Conservation (phyloP, 2,329 filamentous ascomycete species). For the Xylogone sp. region DNA sequence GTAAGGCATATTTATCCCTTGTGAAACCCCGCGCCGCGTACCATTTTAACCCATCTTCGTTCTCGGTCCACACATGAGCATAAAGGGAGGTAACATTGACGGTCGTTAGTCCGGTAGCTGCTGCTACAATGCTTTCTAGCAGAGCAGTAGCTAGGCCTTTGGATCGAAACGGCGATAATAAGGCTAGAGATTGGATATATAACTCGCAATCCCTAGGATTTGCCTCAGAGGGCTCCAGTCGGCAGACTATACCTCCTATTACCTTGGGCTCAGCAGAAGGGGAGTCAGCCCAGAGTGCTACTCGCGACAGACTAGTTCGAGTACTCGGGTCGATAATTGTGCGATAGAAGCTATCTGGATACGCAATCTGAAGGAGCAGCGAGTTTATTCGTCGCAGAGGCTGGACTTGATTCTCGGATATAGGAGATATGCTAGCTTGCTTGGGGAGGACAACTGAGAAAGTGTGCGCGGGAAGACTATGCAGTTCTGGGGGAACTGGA, state of each 20-base stretch:
- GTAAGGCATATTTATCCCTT: constrained; percentile 39
- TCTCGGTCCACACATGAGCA: constrained; percentile 67
- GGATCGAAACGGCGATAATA: constrained; percentile 59
- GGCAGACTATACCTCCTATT: constrained; percentile 59
- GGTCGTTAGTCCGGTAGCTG: constrained; percentile 28
- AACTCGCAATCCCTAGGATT: constrained; percentile 37
- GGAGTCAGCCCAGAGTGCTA: constrained; percentile 53
- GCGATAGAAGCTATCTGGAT: constrained; percentile 61
- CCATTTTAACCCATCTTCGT: constrained; percentile 60
- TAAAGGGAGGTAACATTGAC: constrained; percentile 42
- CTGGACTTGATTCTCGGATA: constrained; percentile 48
- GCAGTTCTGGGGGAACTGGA: constrained; percentile 9
- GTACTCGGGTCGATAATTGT: constrained; percentile 45
- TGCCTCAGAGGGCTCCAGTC: constrained; percentile 45
- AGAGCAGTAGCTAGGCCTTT: constrained; percentile 57
- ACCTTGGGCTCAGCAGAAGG: constrained; percentile 39
- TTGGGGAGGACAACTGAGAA: constrained; percentile 27
- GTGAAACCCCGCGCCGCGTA: constrained; percentile 56
- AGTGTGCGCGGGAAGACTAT: constrained; percentile 12
- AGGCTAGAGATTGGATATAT: constrained; percentile 61
- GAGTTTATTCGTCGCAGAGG: constrained; percentile 61
- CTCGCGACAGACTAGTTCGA: constrained; percentile 51
- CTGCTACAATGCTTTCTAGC: constrained; percentile 34
- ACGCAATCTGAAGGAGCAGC: constrained; percentile 60
- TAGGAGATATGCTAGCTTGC: constrained; percentile 49